Percentiles rank a stretch among this genome's conserved stretches.
These are phyloP conservation scores for Penicillium mononematosum DNA, from an alignment of 495 filamentous ascomycete genomes.

Conservation along the genomic window DNA sequence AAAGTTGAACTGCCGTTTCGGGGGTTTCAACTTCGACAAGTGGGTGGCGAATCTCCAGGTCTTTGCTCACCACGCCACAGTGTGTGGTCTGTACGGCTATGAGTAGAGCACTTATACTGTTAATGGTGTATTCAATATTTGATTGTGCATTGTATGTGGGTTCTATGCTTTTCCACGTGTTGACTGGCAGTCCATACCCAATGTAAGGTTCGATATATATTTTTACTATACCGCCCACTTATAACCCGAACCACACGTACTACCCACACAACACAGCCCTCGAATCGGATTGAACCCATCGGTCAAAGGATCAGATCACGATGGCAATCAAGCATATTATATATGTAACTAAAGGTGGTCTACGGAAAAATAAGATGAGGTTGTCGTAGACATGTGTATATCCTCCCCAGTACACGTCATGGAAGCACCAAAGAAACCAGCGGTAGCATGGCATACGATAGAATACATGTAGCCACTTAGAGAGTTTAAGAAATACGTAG, in stretches of 20 bases:
- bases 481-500: neutral
- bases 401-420: neutral
- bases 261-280: neutral
- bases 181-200: neutral
- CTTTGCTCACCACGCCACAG: neutral
- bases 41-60: neutral
- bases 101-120: neutral
- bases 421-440: neutral
- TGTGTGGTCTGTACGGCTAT: neutral
- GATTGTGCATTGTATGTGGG: neutral
- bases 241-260: no score
- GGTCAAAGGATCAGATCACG: no score
- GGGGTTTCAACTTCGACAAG: neutral
- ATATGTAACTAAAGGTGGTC: neutral
- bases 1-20: neutral
- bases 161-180: neutral
- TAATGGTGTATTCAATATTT: neutral
- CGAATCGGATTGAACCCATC: no score
- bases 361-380: neutral
- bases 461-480: neutral
- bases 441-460: neutral
- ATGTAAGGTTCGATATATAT: neutral
- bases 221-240: no score
- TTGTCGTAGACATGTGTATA: neutral
- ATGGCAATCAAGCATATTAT: neutral